These are phyloP conservation scores for Neopestalotiopsis rosae DNA, from an alignment of 2,329 filamentous ascomycete genomes.

Conservation along the genomic window DNA sequence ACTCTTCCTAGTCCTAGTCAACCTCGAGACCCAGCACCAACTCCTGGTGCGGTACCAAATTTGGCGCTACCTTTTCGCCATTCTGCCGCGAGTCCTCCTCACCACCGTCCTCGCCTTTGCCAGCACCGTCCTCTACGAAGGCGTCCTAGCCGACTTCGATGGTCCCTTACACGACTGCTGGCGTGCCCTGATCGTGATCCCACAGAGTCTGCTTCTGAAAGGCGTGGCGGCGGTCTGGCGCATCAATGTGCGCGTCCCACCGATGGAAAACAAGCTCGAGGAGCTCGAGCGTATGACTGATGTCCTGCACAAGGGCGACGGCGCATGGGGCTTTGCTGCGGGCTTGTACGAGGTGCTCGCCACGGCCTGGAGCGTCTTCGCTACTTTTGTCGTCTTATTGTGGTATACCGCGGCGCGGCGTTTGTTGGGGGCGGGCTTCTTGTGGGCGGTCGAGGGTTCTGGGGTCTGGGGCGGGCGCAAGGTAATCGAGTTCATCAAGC, in stretches of 20 bases:
- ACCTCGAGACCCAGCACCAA: conserved; percentile 6
- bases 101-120: not conserved
- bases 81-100: not conserved
- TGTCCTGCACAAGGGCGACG: not conserved
- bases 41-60: not conserved
- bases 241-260: not conserved
- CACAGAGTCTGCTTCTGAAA: not conserved
- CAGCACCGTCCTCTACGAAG: conserved; percentile 4
- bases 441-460: not conserved
- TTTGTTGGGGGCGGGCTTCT: not conserved
- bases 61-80: not conserved
- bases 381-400: not conserved
- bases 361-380: not conserved
- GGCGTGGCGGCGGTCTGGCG: not conserved
- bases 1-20: not conserved
- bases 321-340: not conserved
- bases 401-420: not conserved
- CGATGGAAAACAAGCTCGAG: not conserved
- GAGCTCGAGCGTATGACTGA: not conserved
- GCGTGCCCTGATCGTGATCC: not conserved
- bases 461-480: not conserved
- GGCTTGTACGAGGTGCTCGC: not conserved
- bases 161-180: not conserved
- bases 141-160: not conserved
- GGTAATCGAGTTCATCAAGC: not conserved